These are phyloP conservation scores for Agaricus subrufescens DNA, from an alignment of 768 basidiomycete genomes.

Conservation along the genomic window DNA sequence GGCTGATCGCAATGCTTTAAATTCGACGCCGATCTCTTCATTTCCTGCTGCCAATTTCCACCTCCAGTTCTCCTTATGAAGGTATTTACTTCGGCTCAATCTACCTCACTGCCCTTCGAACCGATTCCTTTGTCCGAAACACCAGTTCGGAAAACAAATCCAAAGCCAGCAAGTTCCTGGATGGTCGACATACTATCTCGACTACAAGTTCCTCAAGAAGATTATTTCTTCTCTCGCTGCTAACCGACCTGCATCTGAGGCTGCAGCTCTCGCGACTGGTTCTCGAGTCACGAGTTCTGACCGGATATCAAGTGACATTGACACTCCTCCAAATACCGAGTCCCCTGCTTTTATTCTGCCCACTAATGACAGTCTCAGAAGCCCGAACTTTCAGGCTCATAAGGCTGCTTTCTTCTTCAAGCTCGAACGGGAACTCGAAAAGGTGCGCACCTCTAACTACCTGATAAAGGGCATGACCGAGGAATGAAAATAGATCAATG, in stretches of 20 bases:
- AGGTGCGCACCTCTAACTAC: slow-evolving; percentile 45
- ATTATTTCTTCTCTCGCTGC: slow-evolving; percentile 94
- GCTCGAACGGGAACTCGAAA: slow-evolving; percentile 94
- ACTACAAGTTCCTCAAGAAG: slow-evolving; percentile 98
- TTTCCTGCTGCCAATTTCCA: neutral
- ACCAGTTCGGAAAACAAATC: slow-evolving; percentile 97
- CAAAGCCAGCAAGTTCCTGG: slow-evolving; percentile 95
- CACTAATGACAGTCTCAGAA: slow-evolving; percentile 65
- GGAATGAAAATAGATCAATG: slow-evolving; percentile 70
- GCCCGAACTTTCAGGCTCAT: slow-evolving; percentile 88
- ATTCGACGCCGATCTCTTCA: neutral
- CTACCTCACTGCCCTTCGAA: neutral
- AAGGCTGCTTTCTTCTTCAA: slow-evolving; percentile 99
- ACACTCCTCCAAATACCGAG: slow-evolving; percentile 32
- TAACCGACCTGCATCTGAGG: slow-evolving; percentile 87
- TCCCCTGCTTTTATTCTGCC: slow-evolving; percentile 56
- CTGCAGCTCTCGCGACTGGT: slow-evolving; percentile 80
- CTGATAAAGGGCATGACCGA: slow-evolving; percentile 6
- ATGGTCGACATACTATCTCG: slow-evolving; percentile 93
- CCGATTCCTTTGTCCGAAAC: slow-evolving; percentile 10
- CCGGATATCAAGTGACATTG: slow-evolving; percentile 21
- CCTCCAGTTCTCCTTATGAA: slow-evolving; percentile 22
- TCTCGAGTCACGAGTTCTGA: slow-evolving; percentile 44
- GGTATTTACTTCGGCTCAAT: slow-evolving; percentile 18
- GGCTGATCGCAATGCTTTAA: slow-evolving; percentile 1